phyloP scores from a whole-genome alignment of 306 rosid species.

The Castanospermum australe region DNA sequence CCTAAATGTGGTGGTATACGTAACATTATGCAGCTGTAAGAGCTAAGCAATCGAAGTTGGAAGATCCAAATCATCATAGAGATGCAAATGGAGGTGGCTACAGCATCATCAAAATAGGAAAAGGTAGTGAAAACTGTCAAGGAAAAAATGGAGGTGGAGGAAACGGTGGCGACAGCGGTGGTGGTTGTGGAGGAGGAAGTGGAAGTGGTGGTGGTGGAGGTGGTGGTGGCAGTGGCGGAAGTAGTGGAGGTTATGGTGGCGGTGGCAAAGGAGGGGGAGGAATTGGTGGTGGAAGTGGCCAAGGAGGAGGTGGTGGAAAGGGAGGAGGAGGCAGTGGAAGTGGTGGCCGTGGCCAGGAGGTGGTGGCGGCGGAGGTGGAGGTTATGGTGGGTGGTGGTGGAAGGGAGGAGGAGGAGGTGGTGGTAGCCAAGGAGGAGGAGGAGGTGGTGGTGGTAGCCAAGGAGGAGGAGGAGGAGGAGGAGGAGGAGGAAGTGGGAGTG shows the following conservation, averaged over 20 bases:
- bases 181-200: neutral
- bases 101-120: neutral
- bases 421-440: too few species aligned
- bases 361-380: neutral
- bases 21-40: constrained; percentile 19
- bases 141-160: neutral
- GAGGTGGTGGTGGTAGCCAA: neutral
- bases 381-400: neutral
- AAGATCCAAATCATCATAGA: neutral
- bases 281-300: neutral
- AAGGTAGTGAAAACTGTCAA: neutral
- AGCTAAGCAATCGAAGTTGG: neutral
- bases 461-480: neutral
- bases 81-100: neutral
- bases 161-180: neutral
- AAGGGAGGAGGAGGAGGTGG: neutral
- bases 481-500: neutral
- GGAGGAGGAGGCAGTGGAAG: neutral
- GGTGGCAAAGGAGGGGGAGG: neutral
- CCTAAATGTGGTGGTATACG: neutral
- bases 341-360: too few species aligned
- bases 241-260: neutral
- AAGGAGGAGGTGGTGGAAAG: too few species aligned
- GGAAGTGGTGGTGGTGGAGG: neutral
- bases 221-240: neutral